Percentiles rank a stretch among this genome's conserved stretches.
These are phyloP conservation scores for Bothriochloa decipiens DNA, from an alignment of 176 grass and related monocot species.

Conservation along the genomic window DNA sequence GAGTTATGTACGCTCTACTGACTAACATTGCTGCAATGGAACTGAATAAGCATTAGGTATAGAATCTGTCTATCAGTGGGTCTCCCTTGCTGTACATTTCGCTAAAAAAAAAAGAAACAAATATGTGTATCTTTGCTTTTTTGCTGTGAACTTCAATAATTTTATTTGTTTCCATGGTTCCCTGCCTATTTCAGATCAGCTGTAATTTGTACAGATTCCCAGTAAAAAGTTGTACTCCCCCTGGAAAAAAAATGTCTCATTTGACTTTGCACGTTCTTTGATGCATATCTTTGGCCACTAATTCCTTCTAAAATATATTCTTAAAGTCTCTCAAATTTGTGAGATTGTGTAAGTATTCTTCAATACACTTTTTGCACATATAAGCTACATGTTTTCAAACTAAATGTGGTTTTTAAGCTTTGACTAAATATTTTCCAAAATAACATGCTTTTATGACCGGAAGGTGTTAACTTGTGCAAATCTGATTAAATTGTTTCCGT, in stretches of 20 bases:
- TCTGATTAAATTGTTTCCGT: neutral
- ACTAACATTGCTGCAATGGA: neutral
- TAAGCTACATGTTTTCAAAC: neutral
- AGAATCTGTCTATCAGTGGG: neutral
- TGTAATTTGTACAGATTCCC: neutral
- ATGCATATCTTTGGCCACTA: neutral
- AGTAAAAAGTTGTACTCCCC: slow-evolving; percentile 3
- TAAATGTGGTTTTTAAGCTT: neutral
- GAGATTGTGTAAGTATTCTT: neutral
- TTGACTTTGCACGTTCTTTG: neutral
- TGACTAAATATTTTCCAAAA: neutral
- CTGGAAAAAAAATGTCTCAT: neutral
- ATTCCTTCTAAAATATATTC: neutral
- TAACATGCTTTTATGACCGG: neutral
- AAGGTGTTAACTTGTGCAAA: neutral
- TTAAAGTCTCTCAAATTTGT: neutral
- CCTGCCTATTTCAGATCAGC: neutral
- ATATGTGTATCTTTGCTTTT: neutral
- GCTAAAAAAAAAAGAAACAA: neutral
- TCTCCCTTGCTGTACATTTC: too few relatives aligned
- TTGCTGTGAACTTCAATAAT: neutral
- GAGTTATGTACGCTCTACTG: neutral
- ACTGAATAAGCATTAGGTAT: neutral
- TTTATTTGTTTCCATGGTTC: neutral
- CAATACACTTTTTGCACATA: neutral